These are phyloP conservation scores for Rosa hybrid DNA, from an alignment of 331 rosid genomes.

Conservation along the genomic window DNA sequence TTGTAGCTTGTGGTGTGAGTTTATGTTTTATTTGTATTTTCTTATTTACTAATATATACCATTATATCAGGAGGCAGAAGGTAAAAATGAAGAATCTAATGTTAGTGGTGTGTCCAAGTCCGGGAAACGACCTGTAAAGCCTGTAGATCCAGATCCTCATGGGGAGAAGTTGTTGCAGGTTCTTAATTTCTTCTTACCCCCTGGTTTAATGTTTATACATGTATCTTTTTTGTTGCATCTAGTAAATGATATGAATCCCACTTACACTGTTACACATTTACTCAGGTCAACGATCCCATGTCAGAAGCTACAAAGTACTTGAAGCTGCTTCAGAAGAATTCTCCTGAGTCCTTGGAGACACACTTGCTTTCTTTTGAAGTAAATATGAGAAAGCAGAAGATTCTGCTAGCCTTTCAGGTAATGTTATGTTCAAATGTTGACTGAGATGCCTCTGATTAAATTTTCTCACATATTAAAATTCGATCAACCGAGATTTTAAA, in stretches of 20 bases:
- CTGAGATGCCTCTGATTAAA: background rate
- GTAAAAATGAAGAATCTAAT: conserved; percentile 75
- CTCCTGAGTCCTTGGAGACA: conserved; percentile 79
- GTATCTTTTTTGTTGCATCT: conserved; percentile 1
- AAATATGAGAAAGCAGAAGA: conserved; percentile 74
- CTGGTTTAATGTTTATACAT: background rate
- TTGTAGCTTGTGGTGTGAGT: conserved; percentile 26
- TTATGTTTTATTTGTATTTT: background rate
- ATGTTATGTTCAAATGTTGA: conserved; percentile 10
- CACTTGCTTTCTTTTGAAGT: conserved; percentile 91
- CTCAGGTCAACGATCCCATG: conserved; percentile 84
- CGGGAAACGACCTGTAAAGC: conserved; percentile 84
- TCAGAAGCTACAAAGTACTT: conserved; percentile 89
- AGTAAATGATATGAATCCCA: conserved; percentile 18
- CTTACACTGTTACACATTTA: background rate
- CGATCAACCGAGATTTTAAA: background rate
- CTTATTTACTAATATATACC: conserved; percentile 26
- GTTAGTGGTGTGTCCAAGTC: conserved; percentile 60
- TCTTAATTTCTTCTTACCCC: conserved; percentile 4
- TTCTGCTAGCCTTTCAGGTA: conserved; percentile 92
- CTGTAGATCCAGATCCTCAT: conserved; percentile 88
- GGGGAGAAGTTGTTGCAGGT: conserved; percentile 97
- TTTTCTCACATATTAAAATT: too few species aligned
- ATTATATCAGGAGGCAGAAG: conserved; percentile 84
- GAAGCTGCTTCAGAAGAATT: conserved; percentile 91